Conservation (phyloP, 352 stramenopile genomes). For the Elongisporangium senticosum region DNA sequence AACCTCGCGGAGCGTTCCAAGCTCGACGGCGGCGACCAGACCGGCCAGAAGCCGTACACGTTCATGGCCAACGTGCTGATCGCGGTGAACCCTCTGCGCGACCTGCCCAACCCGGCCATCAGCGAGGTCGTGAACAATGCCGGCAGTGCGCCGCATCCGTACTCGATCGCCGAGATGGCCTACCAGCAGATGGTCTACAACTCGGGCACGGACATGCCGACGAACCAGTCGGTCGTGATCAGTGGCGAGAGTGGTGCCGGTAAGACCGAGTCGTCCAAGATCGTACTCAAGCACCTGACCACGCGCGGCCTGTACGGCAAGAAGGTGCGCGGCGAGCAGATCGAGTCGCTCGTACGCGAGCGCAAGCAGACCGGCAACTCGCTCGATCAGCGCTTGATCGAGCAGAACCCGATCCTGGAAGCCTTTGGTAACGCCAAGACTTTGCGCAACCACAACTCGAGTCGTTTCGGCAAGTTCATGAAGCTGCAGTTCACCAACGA, state of each 20-base stretch:
- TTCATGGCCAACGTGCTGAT: conserved; percentile 94
- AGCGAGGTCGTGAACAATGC: conserved; percentile 74
- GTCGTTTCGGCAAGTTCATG: conserved; percentile 95
- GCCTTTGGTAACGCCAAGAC: conserved; percentile 95
- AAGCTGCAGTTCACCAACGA: conserved; percentile 92
- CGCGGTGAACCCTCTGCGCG: conserved; percentile 87
- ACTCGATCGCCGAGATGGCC: conserved; percentile 85
- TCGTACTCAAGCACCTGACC: conserved; percentile 85
- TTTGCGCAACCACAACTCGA: conserved; percentile 93
- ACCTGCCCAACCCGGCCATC: conserved; percentile 71
- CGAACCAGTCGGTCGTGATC: conserved; percentile 86
- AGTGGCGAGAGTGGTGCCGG: conserved; percentile 83
- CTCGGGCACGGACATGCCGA: conserved; percentile 74
- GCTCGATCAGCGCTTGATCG: conserved; percentile 78
- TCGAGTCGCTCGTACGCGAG: conserved; percentile 44
- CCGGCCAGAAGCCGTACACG: conserved; percentile 82
- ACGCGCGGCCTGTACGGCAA: conserved; percentile 84
- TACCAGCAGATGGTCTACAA: conserved; percentile 92
- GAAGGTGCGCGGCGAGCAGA: conserved; percentile 67
- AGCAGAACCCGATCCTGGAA: conserved; percentile 93
- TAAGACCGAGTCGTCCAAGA: conserved; percentile 89
- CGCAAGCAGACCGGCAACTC: conserved; percentile 57
- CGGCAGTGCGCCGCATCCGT: conserved; percentile 74
- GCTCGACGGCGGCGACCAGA: conserved; percentile 69
- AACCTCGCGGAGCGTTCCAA: conserved; percentile 91